phyloP scores from a whole-genome alignment of 2,329 filamentous ascomycete species.

The Sphaerulina vaccinii region DNA sequence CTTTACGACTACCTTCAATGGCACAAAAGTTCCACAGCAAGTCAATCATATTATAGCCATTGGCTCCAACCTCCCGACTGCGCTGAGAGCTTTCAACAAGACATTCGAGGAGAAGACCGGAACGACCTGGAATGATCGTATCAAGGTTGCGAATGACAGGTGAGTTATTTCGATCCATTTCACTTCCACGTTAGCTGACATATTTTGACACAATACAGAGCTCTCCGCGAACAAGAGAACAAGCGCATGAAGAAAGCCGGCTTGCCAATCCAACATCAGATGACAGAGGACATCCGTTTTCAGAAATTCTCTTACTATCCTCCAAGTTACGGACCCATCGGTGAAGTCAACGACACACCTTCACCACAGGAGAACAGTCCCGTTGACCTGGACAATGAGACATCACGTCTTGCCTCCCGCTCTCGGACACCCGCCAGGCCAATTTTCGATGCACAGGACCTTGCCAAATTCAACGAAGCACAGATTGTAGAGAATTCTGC shows the following conservation, averaged over 20 bases:
- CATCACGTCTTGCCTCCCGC: not conserved
- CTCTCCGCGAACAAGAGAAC: not conserved
- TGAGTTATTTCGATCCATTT: not conserved
- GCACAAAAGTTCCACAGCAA: slow-evolving; percentile 19
- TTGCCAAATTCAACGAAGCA: slow-evolving; percentile 12
- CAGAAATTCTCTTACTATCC: slow-evolving; percentile 20
- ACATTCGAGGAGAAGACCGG: slow-evolving; percentile 43
- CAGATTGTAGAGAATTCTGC: not conserved
- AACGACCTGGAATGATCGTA: slow-evolving; percentile 44
- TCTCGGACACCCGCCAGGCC: slow-evolving; percentile 1
- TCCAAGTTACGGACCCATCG: slow-evolving; percentile 15
- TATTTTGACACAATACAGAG: not conserved
- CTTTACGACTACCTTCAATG: slow-evolving; percentile 46
- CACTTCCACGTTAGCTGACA: not conserved
- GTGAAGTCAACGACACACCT: not conserved
- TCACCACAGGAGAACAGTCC: not conserved
- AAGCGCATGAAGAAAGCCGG: slow-evolving; percentile 4
- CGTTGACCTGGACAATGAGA: not conserved
- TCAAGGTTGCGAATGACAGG: slow-evolving; percentile 27
- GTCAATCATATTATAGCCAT: slow-evolving; percentile 36
- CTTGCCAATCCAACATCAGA: not conserved
- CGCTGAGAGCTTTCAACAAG: slow-evolving; percentile 40
- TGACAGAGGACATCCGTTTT: slow-evolving; percentile 1
- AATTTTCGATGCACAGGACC: slow-evolving; percentile 13
- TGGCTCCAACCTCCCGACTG: slow-evolving; percentile 35